Evolutionary conservation across 805 yeast genomes (phyloP).

Genomic region (Barnettozyma siamensis): DNA sequence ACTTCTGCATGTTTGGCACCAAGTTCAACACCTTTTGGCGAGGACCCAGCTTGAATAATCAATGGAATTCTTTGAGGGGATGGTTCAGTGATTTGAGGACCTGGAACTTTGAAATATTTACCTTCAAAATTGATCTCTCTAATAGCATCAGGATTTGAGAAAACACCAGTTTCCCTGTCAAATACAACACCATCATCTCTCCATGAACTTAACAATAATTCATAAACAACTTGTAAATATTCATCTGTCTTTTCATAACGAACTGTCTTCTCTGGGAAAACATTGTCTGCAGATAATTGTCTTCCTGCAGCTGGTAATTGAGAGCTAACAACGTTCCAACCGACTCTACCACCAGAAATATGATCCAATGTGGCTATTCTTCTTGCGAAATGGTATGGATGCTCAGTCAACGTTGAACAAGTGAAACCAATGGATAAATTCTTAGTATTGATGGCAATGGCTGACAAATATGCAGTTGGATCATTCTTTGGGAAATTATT

Average conservation of each 20-base stretch:
- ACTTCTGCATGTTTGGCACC: slow-evolving; percentile 44
- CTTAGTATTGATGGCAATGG: slow-evolving; percentile 40
- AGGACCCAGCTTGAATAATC: slow-evolving; percentile 42
- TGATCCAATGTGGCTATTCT: slow-evolving; percentile 42
- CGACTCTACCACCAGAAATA: slow-evolving; percentile 41
- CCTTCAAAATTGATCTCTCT: slow-evolving; percentile 40
- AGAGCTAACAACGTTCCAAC: slow-evolving; percentile 45
- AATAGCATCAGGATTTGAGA: slow-evolving; percentile 36
- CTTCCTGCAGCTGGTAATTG: slow-evolving; percentile 40
- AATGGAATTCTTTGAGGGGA: slow-evolving; percentile 42
- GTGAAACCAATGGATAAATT: slow-evolving; percentile 38
- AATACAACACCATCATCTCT: slow-evolving; percentile 35
- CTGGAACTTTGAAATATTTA: slow-evolving; percentile 33
- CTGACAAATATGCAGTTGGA: slow-evolving; percentile 34
- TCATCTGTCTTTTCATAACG: slow-evolving; percentile 41
- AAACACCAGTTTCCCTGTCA: slow-evolving; percentile 27
- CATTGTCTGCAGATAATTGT: slow-evolving; percentile 33
- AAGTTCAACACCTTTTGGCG: slow-evolving; percentile 34
- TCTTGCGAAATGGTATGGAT: slow-evolving; percentile 41
- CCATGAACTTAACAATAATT: slow-evolving; percentile 40
- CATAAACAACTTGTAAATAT: slow-evolving; percentile 37
- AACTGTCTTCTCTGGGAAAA: slow-evolving; percentile 36
- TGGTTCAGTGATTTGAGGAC: slow-evolving; percentile 40
- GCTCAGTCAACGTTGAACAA: slow-evolving; percentile 40
- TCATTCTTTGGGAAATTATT: slow-evolving; percentile 34